Conservation (phyloP, 768 basidiomycete species). For the Nidularia pulvinata region DNA sequence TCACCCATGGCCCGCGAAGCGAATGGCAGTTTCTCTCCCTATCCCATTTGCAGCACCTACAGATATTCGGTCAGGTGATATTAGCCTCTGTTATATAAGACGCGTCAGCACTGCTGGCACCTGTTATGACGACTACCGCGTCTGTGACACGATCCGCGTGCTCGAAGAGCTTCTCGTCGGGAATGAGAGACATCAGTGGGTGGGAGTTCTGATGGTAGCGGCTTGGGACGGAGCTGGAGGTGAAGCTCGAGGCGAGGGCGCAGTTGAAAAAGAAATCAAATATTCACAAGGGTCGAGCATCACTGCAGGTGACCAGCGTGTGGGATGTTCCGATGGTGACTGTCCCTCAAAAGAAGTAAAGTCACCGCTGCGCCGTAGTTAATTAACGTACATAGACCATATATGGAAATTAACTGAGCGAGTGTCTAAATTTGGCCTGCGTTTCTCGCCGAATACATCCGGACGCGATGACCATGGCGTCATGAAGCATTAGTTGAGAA, state of each 20-base stretch:
- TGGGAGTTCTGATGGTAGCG: too few species aligned
- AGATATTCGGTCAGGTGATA: neutral
- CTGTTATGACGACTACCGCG: constrained; percentile 54
- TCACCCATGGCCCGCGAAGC: constrained; percentile 53
- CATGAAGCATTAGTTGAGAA: too few species aligned
- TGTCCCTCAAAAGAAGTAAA: too few species aligned
- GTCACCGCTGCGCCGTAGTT: too few species aligned
- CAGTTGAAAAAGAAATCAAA: neutral
- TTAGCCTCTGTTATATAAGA: neutral
- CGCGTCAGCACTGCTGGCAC: constrained; percentile 17
- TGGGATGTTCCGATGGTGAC: too few species aligned
- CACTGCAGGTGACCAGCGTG: neutral
- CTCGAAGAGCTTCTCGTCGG: constrained; percentile 43
- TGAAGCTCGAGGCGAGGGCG: neutral
- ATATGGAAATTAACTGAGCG: too few species aligned
- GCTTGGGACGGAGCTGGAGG: too few species aligned
- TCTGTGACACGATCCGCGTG: constrained; percentile 37
- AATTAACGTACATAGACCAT: too few species aligned
- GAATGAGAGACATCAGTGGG: constrained; percentile 48
- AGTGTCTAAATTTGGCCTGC: too few species aligned
- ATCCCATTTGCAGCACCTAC: constrained; percentile 55
- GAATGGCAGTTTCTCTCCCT: constrained; percentile 47
- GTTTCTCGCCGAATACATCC: too few species aligned
- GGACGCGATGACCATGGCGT: too few species aligned
- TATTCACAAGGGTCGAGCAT: too few species aligned